These are phyloP conservation scores for Stylonectria norvegica DNA, from an alignment of 2,329 filamentous ascomycete genomes.

Conservation along the genomic window DNA sequence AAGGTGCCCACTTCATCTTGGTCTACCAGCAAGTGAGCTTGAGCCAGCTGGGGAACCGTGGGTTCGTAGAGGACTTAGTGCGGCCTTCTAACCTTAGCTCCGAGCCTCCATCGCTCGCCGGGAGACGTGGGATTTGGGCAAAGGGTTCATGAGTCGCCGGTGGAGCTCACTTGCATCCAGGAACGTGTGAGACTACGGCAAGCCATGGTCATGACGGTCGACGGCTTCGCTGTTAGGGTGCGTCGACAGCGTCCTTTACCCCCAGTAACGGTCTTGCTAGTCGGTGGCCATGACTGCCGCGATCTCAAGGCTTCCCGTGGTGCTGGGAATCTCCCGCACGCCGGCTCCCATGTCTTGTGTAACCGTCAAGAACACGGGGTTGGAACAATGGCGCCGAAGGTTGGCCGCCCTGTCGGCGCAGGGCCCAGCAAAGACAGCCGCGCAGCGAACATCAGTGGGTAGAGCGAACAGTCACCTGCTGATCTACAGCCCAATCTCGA, in stretches of 20 bases:
- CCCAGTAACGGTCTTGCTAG: conserved; percentile 23
- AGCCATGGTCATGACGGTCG: conserved; percentile 27
- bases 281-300: conserved; percentile 21
- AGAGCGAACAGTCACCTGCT: conserved; percentile 26
- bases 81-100: conserved; percentile 18
- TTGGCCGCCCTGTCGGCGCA: conserved; percentile 3
- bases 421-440: background rate
- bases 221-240: conserved; percentile 25
- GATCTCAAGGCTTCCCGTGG: conserved; percentile 26
- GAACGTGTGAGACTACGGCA: conserved; percentile 31
- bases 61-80: conserved; percentile 16
- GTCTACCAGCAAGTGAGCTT: conserved; percentile 8
- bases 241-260: conserved; percentile 25
- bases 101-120: conserved; percentile 16
- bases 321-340: conserved; percentile 27
- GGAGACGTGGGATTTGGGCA: conserved; percentile 15
- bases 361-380: conserved; percentile 3
- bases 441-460: no score
- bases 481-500: conserved; percentile 29
- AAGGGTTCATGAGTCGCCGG: conserved; percentile 25
- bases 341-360: conserved; percentile 18
- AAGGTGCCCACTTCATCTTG: conserved; percentile 18
- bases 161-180: conserved; percentile 29
- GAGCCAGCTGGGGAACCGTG: conserved; percentile 9
- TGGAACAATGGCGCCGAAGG: conserved; percentile 10